Percentiles rank a stretch among this genome's conserved stretches.
Evolutionary conservation across 2,329 filamentous ascomycete genomes (phyloP).

Genomic region (Sclerotinia spermophila): DNA sequence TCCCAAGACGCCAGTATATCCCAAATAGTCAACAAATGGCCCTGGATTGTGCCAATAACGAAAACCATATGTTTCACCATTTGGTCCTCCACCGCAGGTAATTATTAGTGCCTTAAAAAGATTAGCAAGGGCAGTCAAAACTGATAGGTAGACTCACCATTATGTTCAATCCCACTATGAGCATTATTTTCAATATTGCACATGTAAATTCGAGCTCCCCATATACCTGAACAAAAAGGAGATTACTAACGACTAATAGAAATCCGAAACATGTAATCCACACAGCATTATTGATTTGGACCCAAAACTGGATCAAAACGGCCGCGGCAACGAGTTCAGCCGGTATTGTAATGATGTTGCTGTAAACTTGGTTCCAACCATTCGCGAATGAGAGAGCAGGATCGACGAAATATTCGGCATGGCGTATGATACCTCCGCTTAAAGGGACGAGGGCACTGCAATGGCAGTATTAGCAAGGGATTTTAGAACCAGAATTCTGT

Average conservation of each 20-base stretch:
- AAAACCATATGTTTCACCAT: slow-evolving; percentile 59
- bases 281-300: slow-evolving; percentile 48
- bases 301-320: slow-evolving; percentile 62
- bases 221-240: slow-evolving; percentile 41
- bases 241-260: slow-evolving; percentile 38
- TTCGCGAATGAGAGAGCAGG: slow-evolving; percentile 37
- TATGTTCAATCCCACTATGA: slow-evolving; percentile 60
- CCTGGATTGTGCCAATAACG: slow-evolving; percentile 49
- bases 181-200: slow-evolving; percentile 53
- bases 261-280: slow-evolving; percentile 42
- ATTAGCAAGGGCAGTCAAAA: neutral
- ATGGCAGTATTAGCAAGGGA: neutral
- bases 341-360: slow-evolving; percentile 34
- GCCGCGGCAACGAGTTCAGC: slow-evolving; percentile 61
- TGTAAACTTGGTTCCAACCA: slow-evolving; percentile 38
- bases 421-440: slow-evolving; percentile 39
- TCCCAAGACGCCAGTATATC: slow-evolving; percentile 52
- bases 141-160: slow-evolving; percentile 35
- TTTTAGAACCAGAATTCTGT: too few species aligned
- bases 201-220: slow-evolving; percentile 54
- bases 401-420: slow-evolving; percentile 38
- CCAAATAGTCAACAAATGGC: slow-evolving; percentile 62
- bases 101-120: slow-evolving; percentile 35
- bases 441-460: slow-evolving; percentile 34
- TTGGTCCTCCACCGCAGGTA: slow-evolving; percentile 55